Evolutionary conservation across 2,329 filamentous ascomycete genomes (phyloP).

Genomic region (Trichoderma semiorbis): DNA sequence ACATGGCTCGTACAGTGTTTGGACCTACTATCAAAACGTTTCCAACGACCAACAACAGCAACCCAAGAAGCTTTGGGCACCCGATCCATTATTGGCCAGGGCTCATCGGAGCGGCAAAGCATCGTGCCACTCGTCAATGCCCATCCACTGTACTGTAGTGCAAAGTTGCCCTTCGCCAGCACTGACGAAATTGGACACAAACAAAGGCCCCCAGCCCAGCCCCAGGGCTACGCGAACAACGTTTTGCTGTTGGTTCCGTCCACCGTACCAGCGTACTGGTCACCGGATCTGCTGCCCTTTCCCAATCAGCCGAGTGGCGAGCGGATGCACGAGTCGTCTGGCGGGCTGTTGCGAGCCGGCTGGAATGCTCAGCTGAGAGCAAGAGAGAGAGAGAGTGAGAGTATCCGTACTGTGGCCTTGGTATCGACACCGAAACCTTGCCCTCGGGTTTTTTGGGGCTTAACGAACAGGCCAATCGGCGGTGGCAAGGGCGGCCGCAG

Average conservation of each 20-base stretch:
- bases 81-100: background rate
- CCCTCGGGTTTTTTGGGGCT: background rate
- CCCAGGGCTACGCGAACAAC: background rate
- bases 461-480: background rate
- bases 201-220: too few species aligned
- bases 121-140: background rate
- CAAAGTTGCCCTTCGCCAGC: background rate
- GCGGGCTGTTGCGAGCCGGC: background rate
- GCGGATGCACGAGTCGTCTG: background rate
- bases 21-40: background rate
- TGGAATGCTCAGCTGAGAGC: constrained; percentile 13
- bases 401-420: constrained; percentile 5
- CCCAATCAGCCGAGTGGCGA: background rate
- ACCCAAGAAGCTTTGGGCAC: background rate
- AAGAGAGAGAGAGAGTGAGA: background rate
- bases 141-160: background rate
- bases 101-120: background rate
- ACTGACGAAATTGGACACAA: background rate
- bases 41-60: background rate
- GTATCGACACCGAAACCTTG: constrained; percentile 12
- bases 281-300: background rate
- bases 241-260: background rate
- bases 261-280: background rate
- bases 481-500: background rate
- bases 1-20: background rate